Base-by-base conservation (phyloP, 805 yeast species). In the Candida nemodendra region DNA sequence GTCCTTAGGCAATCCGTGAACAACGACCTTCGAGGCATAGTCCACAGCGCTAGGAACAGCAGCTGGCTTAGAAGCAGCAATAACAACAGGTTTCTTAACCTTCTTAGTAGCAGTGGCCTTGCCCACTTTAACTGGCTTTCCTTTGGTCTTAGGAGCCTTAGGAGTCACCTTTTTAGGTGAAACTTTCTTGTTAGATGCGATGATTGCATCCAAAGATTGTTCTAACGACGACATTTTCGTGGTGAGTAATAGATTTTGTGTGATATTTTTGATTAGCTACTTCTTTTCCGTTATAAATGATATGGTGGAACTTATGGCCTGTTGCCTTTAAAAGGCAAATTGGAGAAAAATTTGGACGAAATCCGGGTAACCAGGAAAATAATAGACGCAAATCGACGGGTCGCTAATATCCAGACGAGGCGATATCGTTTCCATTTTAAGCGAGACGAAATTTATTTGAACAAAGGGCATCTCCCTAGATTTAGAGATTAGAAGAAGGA, bases 191-290 rank as follows among this genome's bases (percentile, higher is more conserved):
- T 48, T 56, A 47, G 85, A 67, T 42, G 95, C 78, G 60, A 91
- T 85, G 64, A 91, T 91, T 56, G 89, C 97, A 71, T 91, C 99
- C 59, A 91, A 79, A 34, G 97, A 87, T 71, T 86, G 84, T 69
- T 91, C 96, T 69, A 91, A 77, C 56, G 84, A 75, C 62, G 95
- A 83, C 90, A 83, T 85, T 41, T 36, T 61, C 47, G 36, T 41
- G 44, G 36, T 37, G 43, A 38, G 30, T 30, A 18, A 18, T 22
- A 19, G 22, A 26, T 28, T 34, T 19, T 36, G 30, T 17, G 19
- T 27, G 17, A n/a, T n/a, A n/a, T n/a, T n/a, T n/a, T 29, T 27
- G 27, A 29, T 30, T 41, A 14, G 18, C n/a, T n/a, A n/a, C n/a
- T n/a, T n/a, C n/a, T n/a, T n/a, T n/a, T n/a, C n/a, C n/a, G n/a